A percentile compares a stretch with the other conserved stretches of the same genome.
These are phyloP conservation scores for Eucalyptus tenuipes DNA, from an alignment of 345 rosid species.

Conservation along the genomic window DNA sequence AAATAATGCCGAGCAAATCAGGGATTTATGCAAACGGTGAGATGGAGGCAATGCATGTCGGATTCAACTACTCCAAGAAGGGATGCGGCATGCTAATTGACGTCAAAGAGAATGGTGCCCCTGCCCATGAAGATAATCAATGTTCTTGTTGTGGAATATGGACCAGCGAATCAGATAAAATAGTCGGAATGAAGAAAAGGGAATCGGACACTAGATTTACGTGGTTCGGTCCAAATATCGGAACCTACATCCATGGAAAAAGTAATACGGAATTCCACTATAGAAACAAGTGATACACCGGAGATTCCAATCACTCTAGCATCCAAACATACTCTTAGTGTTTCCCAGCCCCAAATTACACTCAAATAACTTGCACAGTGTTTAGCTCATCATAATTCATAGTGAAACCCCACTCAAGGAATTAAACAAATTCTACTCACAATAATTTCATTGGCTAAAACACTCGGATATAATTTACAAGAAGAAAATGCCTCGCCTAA, in stretches of 20 bases:
- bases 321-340: fast-evolving
- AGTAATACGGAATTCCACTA: fast-evolving
- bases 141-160: too few relatives aligned
- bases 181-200: too few relatives aligned
- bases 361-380: fast-evolving
- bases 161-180: fast-evolving
- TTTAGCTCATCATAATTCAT: too few relatives aligned
- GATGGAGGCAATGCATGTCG: not conserved
- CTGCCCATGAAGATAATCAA: not conserved
- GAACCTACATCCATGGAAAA: fast-evolving
- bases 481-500: too few relatives aligned
- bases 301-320: too few relatives aligned
- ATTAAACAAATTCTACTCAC: too few relatives aligned
- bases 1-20: fast-evolving
- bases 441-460: too few relatives aligned
- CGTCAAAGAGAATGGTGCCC: not conserved
- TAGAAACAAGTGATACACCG: fast-evolving
- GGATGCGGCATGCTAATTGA: not conserved
- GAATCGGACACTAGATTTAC: fast-evolving
- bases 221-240: fast-evolving
- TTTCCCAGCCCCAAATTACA: too few relatives aligned
- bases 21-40: not conserved
- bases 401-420: fast-evolving
- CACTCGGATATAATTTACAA: too few relatives aligned
- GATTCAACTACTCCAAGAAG: not conserved